Base-by-base conservation (phyloP, 106 monocot species). In the Phalaenopsis equestris region DNA sequence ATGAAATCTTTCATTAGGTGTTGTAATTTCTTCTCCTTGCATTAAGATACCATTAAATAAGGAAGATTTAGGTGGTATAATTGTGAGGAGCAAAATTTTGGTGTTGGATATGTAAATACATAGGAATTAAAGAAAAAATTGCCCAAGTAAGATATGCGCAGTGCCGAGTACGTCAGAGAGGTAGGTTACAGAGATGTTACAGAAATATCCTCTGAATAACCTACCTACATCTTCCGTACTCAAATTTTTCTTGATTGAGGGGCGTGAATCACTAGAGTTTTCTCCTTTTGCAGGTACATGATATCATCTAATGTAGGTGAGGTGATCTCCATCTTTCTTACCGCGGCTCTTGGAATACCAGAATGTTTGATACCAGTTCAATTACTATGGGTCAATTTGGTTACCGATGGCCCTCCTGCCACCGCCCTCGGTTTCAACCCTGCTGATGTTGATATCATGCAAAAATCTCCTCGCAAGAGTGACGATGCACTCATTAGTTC, bases 1-100 rank as follows among this genome's bases (percentile, higher is more conserved):
- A 94, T 92, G 94, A 94, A 94, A 90, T 84, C 94, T 75, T 94
- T 94, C 48, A 94, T 94, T 42, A 91, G 94, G 94, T 94, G 80
- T 6, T 2, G 81, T 3, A 61, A 47, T 67, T 61, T 56, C 16
- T 70, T 24, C n/a, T 52, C 52, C 52, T 52, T 52, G 52, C 30
- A 30, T 30, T 30, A 30, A 30, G 30, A 30, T 30, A 30, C 30
- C 30, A 30, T 30, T 30, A 30, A 30, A 30, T 30, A 30, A 30
- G 30, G 30, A 30, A 30, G 30, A 30, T 30, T 30, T 30, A 30
- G 30, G 30, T 30, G 30, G 30, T 30, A 0, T 0, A 30, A 30
- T 30, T 30, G 30, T 30, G 0, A 30, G 0, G 30, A 30, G 30
- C 30, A 30, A 30, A 30, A 30, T 30, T 30, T 30, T 30, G 30